Evolutionary conservation across 2,329 filamentous ascomycete genomes (phyloP).

Genomic region (Hypocreales sp.): DNA sequence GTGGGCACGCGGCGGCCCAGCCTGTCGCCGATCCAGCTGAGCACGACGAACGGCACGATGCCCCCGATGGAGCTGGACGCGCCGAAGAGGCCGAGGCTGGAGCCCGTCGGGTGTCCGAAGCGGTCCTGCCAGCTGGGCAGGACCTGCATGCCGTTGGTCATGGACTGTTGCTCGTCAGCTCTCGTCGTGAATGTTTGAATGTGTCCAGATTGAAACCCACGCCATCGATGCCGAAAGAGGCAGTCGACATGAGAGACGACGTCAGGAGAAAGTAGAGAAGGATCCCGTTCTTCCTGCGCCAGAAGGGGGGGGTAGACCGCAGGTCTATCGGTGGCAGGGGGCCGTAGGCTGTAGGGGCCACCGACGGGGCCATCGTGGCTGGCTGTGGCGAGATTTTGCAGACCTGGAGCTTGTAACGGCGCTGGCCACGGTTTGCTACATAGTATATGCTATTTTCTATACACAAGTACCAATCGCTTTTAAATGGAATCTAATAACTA

Average conservation of each 20-base stretch:
- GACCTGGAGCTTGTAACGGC: too few species aligned
- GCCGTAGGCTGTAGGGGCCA: slow-evolving; percentile 14
- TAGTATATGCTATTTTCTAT: too few species aligned
- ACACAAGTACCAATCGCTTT: too few species aligned
- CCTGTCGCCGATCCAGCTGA: slow-evolving; percentile 19
- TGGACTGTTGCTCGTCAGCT: slow-evolving; percentile 9
- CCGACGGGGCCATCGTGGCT: too few species aligned
- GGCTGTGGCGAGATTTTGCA: too few species aligned
- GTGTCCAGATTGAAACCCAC: too few species aligned
- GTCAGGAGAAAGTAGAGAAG: slow-evolving; percentile 26
- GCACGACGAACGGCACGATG: slow-evolving; percentile 19
- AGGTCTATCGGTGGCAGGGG: slow-evolving; percentile 16
- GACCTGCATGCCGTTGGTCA: slow-evolving; percentile 25
- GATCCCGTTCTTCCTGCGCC: slow-evolving; percentile 23
- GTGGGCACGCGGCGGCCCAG: slow-evolving; percentile 18
- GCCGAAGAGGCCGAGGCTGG: slow-evolving; percentile 21
- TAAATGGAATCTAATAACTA: too few species aligned
- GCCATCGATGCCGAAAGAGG: slow-evolving; percentile 25
- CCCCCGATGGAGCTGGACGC: slow-evolving; percentile 24
- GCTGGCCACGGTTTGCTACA: too few species aligned
- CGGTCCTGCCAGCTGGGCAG: slow-evolving; percentile 19
- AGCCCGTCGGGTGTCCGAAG: slow-evolving; percentile 21
- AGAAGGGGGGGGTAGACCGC: slow-evolving; percentile 15
- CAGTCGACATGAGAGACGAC: slow-evolving; percentile 24
- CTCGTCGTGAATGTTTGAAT: neutral